Conservation (phyloP, 305 asterid species). For the Solanum hybrid region DNA sequence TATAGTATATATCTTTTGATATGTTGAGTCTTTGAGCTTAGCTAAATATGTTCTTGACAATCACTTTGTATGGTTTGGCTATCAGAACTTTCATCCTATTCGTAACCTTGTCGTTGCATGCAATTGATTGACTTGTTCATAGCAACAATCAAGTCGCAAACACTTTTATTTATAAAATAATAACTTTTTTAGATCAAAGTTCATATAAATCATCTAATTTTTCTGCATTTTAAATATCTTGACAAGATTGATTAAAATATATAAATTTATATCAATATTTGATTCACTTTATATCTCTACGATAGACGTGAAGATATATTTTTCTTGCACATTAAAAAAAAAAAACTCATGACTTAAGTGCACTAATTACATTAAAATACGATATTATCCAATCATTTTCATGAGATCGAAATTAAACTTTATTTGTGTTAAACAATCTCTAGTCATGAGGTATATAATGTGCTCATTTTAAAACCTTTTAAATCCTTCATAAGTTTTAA, state of each 20-base stretch:
- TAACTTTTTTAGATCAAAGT: no score
- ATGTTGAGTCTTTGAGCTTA: neutral
- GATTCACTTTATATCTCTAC: neutral
- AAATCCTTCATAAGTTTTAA: no score
- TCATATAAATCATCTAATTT: no score
- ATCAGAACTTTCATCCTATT: neutral
- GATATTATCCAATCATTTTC: neutral
- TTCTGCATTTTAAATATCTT: no score
- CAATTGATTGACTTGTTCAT: neutral
- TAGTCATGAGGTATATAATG: neutral
- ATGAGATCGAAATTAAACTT: rapidly evolving
- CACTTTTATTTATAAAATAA: no score
- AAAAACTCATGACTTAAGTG: neutral
- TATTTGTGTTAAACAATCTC: neutral
- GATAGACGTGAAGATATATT: no score
- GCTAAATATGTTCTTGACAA: neutral
- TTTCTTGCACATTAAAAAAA: neutral
- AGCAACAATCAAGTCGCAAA: neutral
- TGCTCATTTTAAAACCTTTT: neutral
- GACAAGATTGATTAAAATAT: no score
- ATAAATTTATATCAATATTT: no score
- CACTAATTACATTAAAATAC: neutral
- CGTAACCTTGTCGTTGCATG: neutral
- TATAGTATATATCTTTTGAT: neutral
- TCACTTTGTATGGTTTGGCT: rapidly evolving